Percentiles rank a stretch among this genome's conserved stretches.
phyloP scores from a whole-genome alignment of 768 basidiomycete species.

The Leccinum olivaceopallidum region DNA sequence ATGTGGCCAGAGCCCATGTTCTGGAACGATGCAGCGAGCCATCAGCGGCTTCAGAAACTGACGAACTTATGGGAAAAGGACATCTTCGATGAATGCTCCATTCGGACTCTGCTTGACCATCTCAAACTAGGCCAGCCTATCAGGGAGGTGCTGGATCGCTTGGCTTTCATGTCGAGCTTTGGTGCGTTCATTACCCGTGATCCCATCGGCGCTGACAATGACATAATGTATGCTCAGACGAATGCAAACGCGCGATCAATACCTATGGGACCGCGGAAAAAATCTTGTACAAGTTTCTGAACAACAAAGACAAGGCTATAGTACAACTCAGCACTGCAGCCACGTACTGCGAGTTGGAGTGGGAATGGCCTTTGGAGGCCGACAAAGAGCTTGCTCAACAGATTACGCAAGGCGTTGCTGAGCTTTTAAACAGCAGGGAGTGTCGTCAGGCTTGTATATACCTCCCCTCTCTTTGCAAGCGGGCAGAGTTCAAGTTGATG shows the following conservation, averaged over 20 bases:
- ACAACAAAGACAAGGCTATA: slow-evolving; percentile 12
- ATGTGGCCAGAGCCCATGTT: slow-evolving; percentile 32
- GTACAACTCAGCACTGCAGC: slow-evolving; percentile 28
- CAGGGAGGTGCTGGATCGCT: slow-evolving; percentile 26
- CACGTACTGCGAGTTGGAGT: slow-evolving; percentile 28
- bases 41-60: slow-evolving; percentile 17
- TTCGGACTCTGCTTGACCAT: slow-evolving; percentile 17
- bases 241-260: slow-evolving; percentile 13
- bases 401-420: slow-evolving; percentile 13
- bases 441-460: slow-evolving; percentile 28
- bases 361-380: slow-evolving; percentile 18
- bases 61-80: slow-evolving; percentile 31
- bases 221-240: slow-evolving; percentile 8
- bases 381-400: slow-evolving; percentile 3
- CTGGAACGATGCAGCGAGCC: slow-evolving; percentile 30
- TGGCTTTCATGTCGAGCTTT: slow-evolving; percentile 34
- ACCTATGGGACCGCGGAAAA: not conserved
- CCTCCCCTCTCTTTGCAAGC: slow-evolving; percentile 31
- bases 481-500: slow-evolving; percentile 16
- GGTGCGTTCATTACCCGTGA: slow-evolving; percentile 12
- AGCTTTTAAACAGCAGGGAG: slow-evolving; percentile 15
- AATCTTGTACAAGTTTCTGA: slow-evolving; percentile 16
- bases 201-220: not conserved
- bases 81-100: slow-evolving; percentile 25
- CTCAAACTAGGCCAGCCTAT: slow-evolving; percentile 20